These are phyloP conservation scores for Pilatotrama ljubarskyi DNA, from an alignment of 768 basidiomycete genomes.

Conservation along the genomic window DNA sequence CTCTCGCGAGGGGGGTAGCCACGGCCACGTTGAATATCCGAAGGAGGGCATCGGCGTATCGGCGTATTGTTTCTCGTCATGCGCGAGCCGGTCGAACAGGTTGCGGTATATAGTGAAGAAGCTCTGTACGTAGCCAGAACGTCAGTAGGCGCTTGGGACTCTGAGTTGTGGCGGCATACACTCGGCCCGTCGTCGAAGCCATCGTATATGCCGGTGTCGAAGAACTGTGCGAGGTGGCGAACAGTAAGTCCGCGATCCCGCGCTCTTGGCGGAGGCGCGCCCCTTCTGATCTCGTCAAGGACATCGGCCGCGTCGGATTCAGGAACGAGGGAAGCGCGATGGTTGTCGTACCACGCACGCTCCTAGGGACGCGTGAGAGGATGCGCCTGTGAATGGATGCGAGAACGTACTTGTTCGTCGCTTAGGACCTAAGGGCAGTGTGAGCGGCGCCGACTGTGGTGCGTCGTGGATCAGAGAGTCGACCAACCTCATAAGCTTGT, in stretches of 20 bases:
- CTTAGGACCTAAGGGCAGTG: constrained; percentile 66
- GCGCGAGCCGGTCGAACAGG: constrained; percentile 77
- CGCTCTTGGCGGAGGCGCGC: constrained; percentile 53
- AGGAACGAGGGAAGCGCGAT: constrained; percentile 75
- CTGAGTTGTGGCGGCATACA: constrained; percentile 39
- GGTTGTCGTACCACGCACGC: constrained; percentile 97
- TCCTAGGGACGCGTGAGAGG: constrained; percentile 57
- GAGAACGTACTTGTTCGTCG: constrained; percentile 78
- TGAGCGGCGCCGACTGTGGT: neutral
- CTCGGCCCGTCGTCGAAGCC: constrained; percentile 63
- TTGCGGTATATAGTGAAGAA: constrained; percentile 91
- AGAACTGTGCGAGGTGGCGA: constrained; percentile 81
- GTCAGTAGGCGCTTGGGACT: neutral
- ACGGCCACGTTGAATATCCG: constrained; percentile 75
- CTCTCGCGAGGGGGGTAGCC: constrained; percentile 51
- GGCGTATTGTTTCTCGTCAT: constrained; percentile 67
- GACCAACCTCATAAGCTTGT: constrained; percentile 89
- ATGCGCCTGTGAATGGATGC: neutral
- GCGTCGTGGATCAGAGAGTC: neutral
- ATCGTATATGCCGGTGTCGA: constrained; percentile 69
- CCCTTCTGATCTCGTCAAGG: constrained; percentile 81
- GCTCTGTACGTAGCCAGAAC: constrained; percentile 47
- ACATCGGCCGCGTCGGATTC: constrained; percentile 84
- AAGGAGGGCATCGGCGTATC: constrained; percentile 74
- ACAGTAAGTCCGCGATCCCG: constrained; percentile 77